phyloP scores from a whole-genome alignment of 148 eudicot genomes.

The Vaccinium vitisidaea region DNA sequence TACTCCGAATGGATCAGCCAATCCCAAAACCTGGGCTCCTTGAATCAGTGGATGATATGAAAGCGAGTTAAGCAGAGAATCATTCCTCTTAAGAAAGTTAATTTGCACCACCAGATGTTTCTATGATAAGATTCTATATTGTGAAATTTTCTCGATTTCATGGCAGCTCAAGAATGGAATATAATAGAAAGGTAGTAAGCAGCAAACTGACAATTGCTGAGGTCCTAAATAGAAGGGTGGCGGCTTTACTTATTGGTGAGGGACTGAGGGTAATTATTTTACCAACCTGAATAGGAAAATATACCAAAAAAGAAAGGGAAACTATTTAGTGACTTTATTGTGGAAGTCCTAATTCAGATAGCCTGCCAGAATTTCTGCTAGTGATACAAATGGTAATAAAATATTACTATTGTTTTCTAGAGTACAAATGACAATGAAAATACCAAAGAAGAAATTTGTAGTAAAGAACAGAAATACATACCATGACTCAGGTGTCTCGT shows the following conservation, averaged over 20 bases:
- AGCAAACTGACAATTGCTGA: background rate
- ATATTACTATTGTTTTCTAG: background rate
- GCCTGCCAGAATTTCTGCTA: background rate
- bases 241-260: background rate
- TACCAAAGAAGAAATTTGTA: background rate
- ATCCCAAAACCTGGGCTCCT: background rate
- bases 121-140: background rate
- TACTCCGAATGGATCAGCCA: background rate
- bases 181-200: background rate
- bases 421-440: background rate
- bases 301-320: background rate
- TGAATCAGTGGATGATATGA: background rate
- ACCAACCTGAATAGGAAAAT: background rate
- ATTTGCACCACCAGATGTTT: constrained; percentile 4
- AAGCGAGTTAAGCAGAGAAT: background rate
- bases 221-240: background rate
- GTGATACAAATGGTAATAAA: background rate
- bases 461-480: constrained; percentile 24
- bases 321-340: background rate
- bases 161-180: background rate
- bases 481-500: constrained; percentile 84
- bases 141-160: background rate
- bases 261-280: background rate
- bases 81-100: background rate
- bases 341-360: background rate